These are phyloP conservation scores for Teunomyces atbi DNA, from an alignment of 805 yeast species.

Conservation along the genomic window DNA sequence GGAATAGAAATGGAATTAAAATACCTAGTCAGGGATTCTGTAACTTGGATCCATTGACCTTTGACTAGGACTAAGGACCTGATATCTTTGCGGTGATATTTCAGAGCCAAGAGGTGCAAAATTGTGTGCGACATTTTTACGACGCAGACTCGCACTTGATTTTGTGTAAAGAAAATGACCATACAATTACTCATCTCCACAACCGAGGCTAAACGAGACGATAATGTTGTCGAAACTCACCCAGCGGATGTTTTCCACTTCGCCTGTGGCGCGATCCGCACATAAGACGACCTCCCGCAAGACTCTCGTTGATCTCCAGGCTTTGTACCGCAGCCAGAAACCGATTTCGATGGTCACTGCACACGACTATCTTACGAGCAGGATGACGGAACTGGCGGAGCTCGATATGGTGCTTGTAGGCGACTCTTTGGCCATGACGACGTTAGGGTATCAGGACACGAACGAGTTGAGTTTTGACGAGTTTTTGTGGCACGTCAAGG, in stretches of 20 bases:
- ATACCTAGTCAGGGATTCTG: too few species aligned
- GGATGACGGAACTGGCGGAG: slow-evolving; percentile 61
- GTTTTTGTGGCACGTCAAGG: slow-evolving; percentile 69
- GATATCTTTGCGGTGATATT: too few species aligned
- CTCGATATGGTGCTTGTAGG: slow-evolving; percentile 79
- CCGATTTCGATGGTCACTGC: slow-evolving; percentile 66
- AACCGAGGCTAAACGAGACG: background rate
- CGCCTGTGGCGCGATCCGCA: slow-evolving; percentile 4
- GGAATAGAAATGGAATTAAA: too few species aligned
- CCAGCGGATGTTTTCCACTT: background rate
- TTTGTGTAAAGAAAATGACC: background rate
- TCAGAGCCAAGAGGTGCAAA: background rate
- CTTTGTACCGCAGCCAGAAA: slow-evolving; percentile 11
- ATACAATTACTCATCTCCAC: background rate
- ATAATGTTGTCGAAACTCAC: background rate
- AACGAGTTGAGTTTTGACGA: slow-evolving; percentile 76
- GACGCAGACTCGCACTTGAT: background rate
- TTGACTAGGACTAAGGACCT: too few species aligned
- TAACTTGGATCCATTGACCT: too few species aligned
- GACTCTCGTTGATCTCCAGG: slow-evolving; percentile 12
- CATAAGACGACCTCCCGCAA: slow-evolving; percentile 7
- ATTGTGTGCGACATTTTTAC: background rate
- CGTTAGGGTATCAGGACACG: slow-evolving; percentile 78
- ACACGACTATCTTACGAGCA: slow-evolving; percentile 78
- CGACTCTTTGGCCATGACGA: slow-evolving; percentile 90